These are phyloP conservation scores for Didymosphaeria variabile DNA, from an alignment of 2,329 filamentous ascomycete genomes.

Conservation along the genomic window DNA sequence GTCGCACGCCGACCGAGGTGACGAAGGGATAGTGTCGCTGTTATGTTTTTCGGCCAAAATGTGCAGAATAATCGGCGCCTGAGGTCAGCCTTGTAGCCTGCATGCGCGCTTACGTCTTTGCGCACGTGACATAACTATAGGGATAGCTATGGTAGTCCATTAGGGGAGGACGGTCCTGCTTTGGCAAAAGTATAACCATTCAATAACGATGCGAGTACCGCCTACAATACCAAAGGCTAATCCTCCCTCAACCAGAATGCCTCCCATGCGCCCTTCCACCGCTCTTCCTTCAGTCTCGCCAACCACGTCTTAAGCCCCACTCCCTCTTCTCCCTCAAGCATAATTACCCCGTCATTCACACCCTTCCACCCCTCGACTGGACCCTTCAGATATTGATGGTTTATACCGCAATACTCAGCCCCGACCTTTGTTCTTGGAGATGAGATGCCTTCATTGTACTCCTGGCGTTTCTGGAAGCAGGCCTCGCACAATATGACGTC, in stretches of 20 bases:
- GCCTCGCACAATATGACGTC: slow-evolving; percentile 24
- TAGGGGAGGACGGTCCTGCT: no score
- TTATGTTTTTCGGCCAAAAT: no score
- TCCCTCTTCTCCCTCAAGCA: slow-evolving; percentile 18
- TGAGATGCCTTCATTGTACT: slow-evolving; percentile 12
- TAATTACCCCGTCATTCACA: slow-evolving; percentile 25
- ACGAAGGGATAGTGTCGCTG: no score
- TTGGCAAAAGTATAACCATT: no score
- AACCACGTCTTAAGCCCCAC: slow-evolving; percentile 28
- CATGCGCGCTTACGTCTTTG: no score
- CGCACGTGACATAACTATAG: no score
- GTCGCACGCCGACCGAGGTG: no score
- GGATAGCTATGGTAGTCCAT: no score
- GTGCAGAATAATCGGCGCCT: no score
- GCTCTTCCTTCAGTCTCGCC: slow-evolving; percentile 24
- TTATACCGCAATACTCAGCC: slow-evolving; percentile 19
- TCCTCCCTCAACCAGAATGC: slow-evolving; percentile 26
- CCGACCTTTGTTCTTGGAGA: background rate
- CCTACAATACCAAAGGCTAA: background rate
- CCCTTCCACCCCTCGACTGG: slow-evolving; percentile 29
- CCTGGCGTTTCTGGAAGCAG: slow-evolving; percentile 20
- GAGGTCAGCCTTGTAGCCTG: no score
- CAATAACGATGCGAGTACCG: no score
- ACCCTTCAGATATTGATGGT: slow-evolving; percentile 28
- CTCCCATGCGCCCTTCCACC: slow-evolving; percentile 32